Evolutionary conservation across 2,329 filamentous ascomycete species (phyloP), one percentile per base, ranked within the genome.

Genomic region (Cadophora malorum): DNA sequence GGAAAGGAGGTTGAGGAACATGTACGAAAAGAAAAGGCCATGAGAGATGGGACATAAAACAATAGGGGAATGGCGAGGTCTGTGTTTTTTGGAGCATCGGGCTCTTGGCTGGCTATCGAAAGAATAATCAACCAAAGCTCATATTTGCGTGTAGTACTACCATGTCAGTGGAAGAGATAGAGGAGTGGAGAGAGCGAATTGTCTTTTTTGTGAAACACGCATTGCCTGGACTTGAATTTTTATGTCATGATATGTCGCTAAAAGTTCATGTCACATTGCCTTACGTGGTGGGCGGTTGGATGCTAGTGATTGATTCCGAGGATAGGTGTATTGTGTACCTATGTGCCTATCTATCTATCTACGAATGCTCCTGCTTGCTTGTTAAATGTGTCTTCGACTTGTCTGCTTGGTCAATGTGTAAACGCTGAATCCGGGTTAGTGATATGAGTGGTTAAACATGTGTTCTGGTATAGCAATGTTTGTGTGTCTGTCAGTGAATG

Each of bases 161-260:
- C 25, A 16, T 55, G 28, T 31, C 28, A 4, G 6, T 55, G 28
- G 6, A 55, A 49, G n/a, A 49, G 2, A 49, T n/a, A 49, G n/a
- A 4, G 45, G 45, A 49, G 45, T 8, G 45, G 14, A 52, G 49
- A 25, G 50, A 53, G 50, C 14, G 25, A 31, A 31, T 31, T 31
- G 50, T 53, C 5, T 28, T 53, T 53, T 53, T 19, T 31, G 45
- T 49, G 19, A 49, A 21, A 19, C 67, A 66, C 71, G 71, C 69
- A 71, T 73, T 69, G 41, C 41, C 41, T 45, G 41, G 41, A 19
- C 41, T 45, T 19, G 41, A 45, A 16, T 45, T 45, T 45, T 19
- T 12, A 38, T 45, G 16, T 16, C 41, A 49, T 49, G 45, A 21
- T 12, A 41, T 59, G 55, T 55, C 55, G 55, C n/a, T n/a, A 38